Percentiles rank a stretch among this genome's conserved stretches.
Evolutionary conservation across 225 moss, liverwort and hornwort genomes (phyloP).

Genomic region (Lunularia cruciata): DNA sequence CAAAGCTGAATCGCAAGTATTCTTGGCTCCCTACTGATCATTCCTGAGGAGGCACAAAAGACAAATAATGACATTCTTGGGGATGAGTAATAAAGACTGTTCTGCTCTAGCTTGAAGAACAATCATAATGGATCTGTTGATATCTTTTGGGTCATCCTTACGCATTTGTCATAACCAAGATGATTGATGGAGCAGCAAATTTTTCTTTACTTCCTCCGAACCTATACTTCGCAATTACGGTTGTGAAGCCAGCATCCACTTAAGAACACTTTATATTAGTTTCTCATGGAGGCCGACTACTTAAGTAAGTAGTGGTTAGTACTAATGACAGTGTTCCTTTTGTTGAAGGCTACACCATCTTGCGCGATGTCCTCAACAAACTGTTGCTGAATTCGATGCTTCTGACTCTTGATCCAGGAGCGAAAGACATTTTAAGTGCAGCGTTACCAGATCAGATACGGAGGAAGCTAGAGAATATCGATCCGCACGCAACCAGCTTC

Average conservation of each 20-base stretch:
- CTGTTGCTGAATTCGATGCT: too few species aligned
- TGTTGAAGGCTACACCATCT: background rate
- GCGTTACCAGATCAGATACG: conserved; percentile 56
- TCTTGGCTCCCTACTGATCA: too few species aligned
- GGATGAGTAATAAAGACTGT: too few species aligned
- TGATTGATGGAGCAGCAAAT: background rate
- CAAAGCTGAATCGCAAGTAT: too few species aligned
- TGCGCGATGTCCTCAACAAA: background rate
- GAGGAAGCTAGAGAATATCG: conserved; percentile 58
- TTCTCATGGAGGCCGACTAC: too few species aligned
- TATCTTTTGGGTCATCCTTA: too few species aligned
- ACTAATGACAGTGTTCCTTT: background rate
- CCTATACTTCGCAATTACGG: background rate
- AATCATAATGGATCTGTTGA: too few species aligned
- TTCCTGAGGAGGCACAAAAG: background rate
- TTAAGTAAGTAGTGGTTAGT: background rate
- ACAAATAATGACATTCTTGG: background rate
- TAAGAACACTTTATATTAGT: too few species aligned
- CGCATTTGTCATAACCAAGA: too few species aligned
- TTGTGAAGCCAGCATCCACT: background rate
- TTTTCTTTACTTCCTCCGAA: background rate
- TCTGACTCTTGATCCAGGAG: conserved; percentile 46
- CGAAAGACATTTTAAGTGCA: conserved; percentile 51
- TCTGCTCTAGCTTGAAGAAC: too few species aligned
- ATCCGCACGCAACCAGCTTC: conserved; percentile 49